These are phyloP conservation scores for Clausena lansium DNA, from an alignment of 345 rosid species.

Conservation along the genomic window DNA sequence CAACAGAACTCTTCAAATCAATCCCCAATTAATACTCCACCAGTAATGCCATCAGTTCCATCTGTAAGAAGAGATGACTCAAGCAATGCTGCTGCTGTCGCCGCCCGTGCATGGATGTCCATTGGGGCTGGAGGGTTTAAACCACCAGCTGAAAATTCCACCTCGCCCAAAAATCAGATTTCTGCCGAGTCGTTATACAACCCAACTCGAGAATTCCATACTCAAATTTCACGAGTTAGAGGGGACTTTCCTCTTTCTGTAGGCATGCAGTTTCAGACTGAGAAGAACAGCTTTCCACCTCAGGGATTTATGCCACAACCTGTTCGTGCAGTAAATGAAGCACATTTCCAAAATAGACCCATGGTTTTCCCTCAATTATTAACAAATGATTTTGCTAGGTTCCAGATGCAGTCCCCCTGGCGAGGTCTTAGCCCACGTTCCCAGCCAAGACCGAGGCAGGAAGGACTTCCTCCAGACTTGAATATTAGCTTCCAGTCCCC, in stretches of 20 bases:
- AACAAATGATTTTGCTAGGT: slow-evolving; percentile 55
- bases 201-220: slow-evolving; percentile 53
- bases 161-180: slow-evolving; percentile 47
- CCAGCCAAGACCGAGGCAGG: slow-evolving; percentile 61
- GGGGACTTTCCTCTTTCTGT: slow-evolving; percentile 48
- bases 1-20: slow-evolving; percentile 47
- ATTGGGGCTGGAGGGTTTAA: slow-evolving; percentile 66
- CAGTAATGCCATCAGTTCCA: slow-evolving; percentile 33
- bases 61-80: slow-evolving; percentile 53
- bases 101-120: slow-evolving; percentile 90
- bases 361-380: slow-evolving; percentile 51
- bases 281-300: slow-evolving; percentile 51
- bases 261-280: slow-evolving; percentile 50
- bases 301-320: slow-evolving; percentile 57
- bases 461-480: slow-evolving; percentile 79
- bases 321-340: slow-evolving; percentile 35
- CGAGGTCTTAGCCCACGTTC: slow-evolving; percentile 49
- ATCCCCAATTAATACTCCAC: slow-evolving; percentile 27
- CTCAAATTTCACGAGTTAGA: slow-evolving; percentile 40
- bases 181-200: slow-evolving; percentile 62
- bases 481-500: slow-evolving; percentile 86
- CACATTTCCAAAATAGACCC: slow-evolving; percentile 45
- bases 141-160: slow-evolving; percentile 44
- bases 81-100: slow-evolving; percentile 61
- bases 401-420: slow-evolving; percentile 66